Percentiles rank a stretch among this genome's conserved stretches.
Evolutionary conservation across 768 basidiomycete genomes (phyloP).

Genomic region (Psilocybe sp.): DNA sequence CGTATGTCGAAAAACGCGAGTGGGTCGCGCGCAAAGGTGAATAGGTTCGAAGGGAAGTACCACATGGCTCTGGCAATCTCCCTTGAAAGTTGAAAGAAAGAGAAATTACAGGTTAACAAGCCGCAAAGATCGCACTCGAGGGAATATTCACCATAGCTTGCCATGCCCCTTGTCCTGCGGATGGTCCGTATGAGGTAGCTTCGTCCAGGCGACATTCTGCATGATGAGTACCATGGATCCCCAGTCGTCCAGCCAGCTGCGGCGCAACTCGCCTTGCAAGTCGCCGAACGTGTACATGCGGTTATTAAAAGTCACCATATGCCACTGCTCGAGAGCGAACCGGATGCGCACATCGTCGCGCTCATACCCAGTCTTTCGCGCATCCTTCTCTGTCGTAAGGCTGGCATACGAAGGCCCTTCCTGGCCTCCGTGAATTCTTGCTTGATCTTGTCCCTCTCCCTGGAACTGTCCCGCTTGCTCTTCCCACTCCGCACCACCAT

Average conservation of each 20-base stretch:
- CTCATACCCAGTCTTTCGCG: too few species aligned
- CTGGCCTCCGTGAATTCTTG: neutral
- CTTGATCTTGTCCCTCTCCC: too few species aligned
- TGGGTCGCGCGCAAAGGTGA: conserved; percentile 26
- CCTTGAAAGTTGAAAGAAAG: neutral
- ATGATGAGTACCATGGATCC: conserved; percentile 38
- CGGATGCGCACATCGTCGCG: conserved; percentile 30
- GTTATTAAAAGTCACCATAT: conserved; percentile 29
- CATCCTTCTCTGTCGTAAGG: too few species aligned
- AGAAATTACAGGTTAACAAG: too few species aligned
- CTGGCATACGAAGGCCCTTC: too few species aligned
- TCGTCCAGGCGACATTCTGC: conserved; percentile 34
- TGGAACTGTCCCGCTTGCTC: conserved; percentile 5
- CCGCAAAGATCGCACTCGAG: too few species aligned
- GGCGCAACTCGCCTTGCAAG: conserved; percentile 35
- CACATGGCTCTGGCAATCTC: conserved; percentile 16
- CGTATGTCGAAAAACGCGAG: conserved; percentile 31
- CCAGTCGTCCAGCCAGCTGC: conserved; percentile 31
- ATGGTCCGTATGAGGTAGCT: conserved; percentile 19
- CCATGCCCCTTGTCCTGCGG: conserved; percentile 2
- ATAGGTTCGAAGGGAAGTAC: conserved; percentile 27
- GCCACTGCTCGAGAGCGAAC: conserved; percentile 29
- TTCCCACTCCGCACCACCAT: conserved; percentile 6
- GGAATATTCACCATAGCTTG: conserved; percentile 5
- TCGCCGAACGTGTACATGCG: conserved; percentile 39